phyloP scores from a whole-genome alignment of 345 rosid species.

The Gossypium australe region DNA sequence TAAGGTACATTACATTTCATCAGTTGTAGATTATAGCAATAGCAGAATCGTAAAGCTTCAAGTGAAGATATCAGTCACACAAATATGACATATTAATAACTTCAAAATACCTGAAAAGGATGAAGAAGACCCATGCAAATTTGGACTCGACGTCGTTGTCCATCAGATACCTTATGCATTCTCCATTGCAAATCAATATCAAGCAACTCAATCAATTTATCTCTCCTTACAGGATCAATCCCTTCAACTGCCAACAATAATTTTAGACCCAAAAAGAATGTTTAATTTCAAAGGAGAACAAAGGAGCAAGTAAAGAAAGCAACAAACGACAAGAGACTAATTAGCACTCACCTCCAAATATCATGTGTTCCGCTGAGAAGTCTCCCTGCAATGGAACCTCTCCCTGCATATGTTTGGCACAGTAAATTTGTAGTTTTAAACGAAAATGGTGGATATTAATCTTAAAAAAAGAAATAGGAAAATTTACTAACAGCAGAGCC shows the following conservation, averaged over 20 bases:
- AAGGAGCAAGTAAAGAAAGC: not conserved
- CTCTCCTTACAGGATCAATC: constrained; percentile 79
- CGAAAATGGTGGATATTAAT: not conserved
- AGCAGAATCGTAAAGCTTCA: not conserved
- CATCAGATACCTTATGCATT: constrained; percentile 99
- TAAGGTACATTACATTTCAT: not conserved
- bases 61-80: not conserved
- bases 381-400: constrained; percentile 95
- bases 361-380: constrained; percentile 94
- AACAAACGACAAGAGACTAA: not conserved
- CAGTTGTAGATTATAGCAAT: not conserved
- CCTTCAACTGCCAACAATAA: constrained; percentile 67
- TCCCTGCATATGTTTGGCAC: constrained; percentile 44
- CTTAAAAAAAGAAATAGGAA: not conserved
- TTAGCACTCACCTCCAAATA: constrained; percentile 71
- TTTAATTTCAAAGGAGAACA: constrained; percentile 2
- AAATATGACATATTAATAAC: not conserved
- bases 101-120: constrained; percentile 66
- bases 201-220: constrained; percentile 80
- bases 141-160: constrained; percentile 94
- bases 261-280: not conserved
- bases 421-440: not conserved
- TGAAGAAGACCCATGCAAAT: constrained; percentile 97
- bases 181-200: constrained; percentile 93
- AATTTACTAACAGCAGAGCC: constrained; percentile 73